Conservation (phyloP, 2,329 filamentous ascomycete species). For the Epichloe bromicola region DNA sequence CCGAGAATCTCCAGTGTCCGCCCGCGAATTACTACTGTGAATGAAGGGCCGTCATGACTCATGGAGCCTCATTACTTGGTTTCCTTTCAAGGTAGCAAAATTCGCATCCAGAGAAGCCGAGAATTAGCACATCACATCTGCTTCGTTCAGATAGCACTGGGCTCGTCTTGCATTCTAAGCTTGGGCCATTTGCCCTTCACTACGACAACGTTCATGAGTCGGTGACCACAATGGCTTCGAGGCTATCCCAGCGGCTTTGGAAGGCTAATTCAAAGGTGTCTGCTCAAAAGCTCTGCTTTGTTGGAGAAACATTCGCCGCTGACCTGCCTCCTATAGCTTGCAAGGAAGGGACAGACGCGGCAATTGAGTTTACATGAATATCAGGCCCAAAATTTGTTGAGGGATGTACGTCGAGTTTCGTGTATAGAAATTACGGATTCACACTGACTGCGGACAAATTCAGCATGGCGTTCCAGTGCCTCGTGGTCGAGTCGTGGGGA, state of each 20-base stretch:
- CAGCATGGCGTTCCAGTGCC: conserved; percentile 17
- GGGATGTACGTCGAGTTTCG: conserved; percentile 8
- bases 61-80: too few species aligned
- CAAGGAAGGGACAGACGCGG: conserved; percentile 1
- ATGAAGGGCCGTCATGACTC: too few species aligned
- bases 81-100: too few species aligned
- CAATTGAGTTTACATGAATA: conserved; percentile 16
- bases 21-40: too few species aligned
- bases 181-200: too few species aligned
- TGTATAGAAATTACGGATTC: too few species aligned
- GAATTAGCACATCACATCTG: too few species aligned
- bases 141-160: too few species aligned
- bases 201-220: too few species aligned
- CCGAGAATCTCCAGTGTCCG: too few species aligned
- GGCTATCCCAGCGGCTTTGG: neutral
- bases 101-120: too few species aligned
- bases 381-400: conserved; percentile 16
- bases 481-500: conserved; percentile 11
- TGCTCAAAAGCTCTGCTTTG: neutral
- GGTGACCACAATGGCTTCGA: neutral
- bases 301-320: neutral
- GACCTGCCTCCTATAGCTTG: neutral
- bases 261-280: neutral
- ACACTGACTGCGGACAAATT: neutral
- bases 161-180: too few species aligned